These are phyloP conservation scores for Aspergillus incahuasiensis DNA, from an alignment of 495 filamentous ascomycete species.

Conservation along the genomic window DNA sequence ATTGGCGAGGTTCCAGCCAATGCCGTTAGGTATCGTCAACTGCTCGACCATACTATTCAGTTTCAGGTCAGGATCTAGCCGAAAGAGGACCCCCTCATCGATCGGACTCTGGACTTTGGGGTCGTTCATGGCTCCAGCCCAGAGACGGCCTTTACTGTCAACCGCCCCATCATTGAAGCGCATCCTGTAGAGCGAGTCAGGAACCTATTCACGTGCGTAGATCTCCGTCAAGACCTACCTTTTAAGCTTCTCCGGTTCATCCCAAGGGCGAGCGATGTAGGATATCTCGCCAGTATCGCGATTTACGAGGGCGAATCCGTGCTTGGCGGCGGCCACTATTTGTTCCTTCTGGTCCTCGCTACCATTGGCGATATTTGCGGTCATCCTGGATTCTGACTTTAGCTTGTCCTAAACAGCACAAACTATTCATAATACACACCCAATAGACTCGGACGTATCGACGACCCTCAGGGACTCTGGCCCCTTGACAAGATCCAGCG, in stretches of 20 bases:
- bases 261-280: constrained; percentile 59
- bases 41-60: constrained; percentile 56
- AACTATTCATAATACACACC: constrained; percentile 32
- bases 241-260: constrained; percentile 43
- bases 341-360: constrained; percentile 54
- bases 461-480: constrained; percentile 59
- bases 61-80: constrained; percentile 57
- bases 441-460: constrained; percentile 61
- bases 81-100: constrained; percentile 54
- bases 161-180: constrained; percentile 77
- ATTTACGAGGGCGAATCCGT: constrained; percentile 72
- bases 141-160: constrained; percentile 78
- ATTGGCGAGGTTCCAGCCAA: constrained; percentile 66
- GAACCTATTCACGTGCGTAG: neutral
- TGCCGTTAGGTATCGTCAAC: constrained; percentile 82
- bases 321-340: constrained; percentile 75
- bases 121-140: constrained; percentile 89
- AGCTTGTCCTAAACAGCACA: neutral
- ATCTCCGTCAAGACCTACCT: constrained; percentile 28
- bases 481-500: constrained; percentile 61
- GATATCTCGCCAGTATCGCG: constrained; percentile 56
- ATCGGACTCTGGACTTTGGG: constrained; percentile 33
- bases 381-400: constrained; percentile 49
- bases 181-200: constrained; percentile 37
- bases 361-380: constrained; percentile 69